Evolutionary conservation across 2,329 filamentous ascomycete genomes (phyloP), one percentile per base, ranked within the genome.

Genomic region (Thermothelomyces thermophilus): DNA sequence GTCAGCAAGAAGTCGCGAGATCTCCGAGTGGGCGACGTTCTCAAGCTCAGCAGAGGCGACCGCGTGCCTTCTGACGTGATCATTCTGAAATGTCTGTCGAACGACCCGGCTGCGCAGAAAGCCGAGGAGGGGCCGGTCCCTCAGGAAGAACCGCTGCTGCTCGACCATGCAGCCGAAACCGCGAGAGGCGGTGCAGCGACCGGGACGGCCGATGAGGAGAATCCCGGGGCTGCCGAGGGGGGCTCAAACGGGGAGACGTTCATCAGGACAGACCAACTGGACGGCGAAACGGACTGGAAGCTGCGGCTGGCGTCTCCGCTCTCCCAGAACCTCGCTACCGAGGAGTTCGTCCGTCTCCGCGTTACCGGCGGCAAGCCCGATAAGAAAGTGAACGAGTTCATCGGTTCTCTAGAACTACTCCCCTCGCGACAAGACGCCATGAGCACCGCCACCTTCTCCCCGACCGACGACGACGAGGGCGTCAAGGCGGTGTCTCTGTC

Each of bases 231-330:
- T 8, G 50, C 50, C 9, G 59, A 58, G 11, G 56, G 60, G 4
- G 68, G 70, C 16, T 69, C 77, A n/a, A 74, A 76, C 22, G 90
- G 90, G 24, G 94, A 98, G 68, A 91, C 91, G 0, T 98, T 98
- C 62, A 97, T 98, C 63, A 81, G 93, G 53, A 98, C 94, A 2
- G 93, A 98, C 67, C 93, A 98, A 64, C 76, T 98, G 9, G 93
- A 98, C 62, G 93, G 93, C 59, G 93, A 98, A 70, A 98, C 93
- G 0, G 93, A 98, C 64, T 98, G 93, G 94, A 98, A 98, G 69
- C 73, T 98, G 50, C 84, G 94, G 26, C 69, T 97, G 31, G 90
- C 93, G 1, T 93, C 90, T 11, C 82, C 87, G 0, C 69, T 97
- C 22, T 91, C 90, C 0, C 93, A 98, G 63, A 78, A 73, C n/a